Conservation (phyloP, 2,329 filamentous ascomycete genomes). For the Aspergillus tamarii region DNA sequence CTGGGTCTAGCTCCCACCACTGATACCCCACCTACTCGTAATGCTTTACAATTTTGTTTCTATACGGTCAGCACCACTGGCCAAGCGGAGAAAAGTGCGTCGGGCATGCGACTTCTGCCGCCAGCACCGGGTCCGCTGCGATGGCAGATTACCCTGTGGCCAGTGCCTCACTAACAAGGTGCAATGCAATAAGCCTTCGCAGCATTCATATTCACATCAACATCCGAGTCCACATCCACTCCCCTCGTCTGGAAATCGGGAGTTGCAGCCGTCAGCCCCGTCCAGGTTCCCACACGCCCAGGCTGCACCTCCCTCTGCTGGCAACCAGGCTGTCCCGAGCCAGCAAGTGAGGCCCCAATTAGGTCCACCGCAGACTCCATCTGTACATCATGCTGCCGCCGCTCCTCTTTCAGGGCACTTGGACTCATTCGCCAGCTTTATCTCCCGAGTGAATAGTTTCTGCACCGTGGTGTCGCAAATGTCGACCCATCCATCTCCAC, state of each 20-base stretch:
- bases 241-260: not conserved
- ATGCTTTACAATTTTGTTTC: not conserved
- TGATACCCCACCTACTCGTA: not conserved
- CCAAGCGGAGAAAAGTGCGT: conserved; percentile 19
- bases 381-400: not conserved
- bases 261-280: not conserved
- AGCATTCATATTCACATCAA: not conserved
- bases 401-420: not conserved
- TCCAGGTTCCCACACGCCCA: not conserved
- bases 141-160: conserved; percentile 21
- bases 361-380: not conserved
- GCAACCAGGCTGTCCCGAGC: not conserved
- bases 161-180: conserved; percentile 23
- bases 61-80: not conserved
- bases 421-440: not conserved
- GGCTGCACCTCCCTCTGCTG: not conserved
- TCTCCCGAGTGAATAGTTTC: not conserved
- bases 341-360: not conserved
- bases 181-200: conserved; percentile 7
- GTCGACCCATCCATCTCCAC: not conserved
- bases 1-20: not conserved
- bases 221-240: not conserved
- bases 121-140: conserved; percentile 26
- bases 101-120: conserved; percentile 28
- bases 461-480: not conserved